phyloP scores from a whole-genome alignment of 306 rosid species.

The Prosopis cineraria region DNA sequence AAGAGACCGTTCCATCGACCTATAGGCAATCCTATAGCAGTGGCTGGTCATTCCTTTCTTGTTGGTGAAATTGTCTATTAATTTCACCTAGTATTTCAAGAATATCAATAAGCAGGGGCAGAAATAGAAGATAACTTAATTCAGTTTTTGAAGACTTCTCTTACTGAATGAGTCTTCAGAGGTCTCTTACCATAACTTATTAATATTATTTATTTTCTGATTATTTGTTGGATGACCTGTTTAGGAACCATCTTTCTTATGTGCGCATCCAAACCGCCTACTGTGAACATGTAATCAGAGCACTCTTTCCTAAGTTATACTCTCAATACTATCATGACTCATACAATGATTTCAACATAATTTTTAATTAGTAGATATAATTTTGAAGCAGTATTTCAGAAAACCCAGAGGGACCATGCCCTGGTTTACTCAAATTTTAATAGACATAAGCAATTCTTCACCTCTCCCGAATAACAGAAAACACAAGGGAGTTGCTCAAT shows the following conservation, averaged over 20 bases:
- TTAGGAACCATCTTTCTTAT: too few species aligned
- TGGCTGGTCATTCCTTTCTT: conserved; percentile 97
- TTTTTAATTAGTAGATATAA: too few species aligned
- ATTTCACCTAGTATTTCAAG: conserved; percentile 63
- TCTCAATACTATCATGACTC: too few species aligned
- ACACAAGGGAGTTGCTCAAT: neutral
- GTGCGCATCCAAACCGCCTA: too few species aligned
- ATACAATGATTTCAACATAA: neutral
- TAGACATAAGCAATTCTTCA: neutral
- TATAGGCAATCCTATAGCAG: conserved; percentile 90
- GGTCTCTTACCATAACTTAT: too few species aligned
- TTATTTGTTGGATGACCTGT: too few species aligned
- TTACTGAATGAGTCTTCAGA: too few species aligned
- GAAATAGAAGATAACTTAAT: neutral
- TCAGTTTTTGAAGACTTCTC: too few species aligned
- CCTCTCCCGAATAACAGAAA: neutral
- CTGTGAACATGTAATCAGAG: too few species aligned
- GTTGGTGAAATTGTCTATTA: conserved; percentile 97
- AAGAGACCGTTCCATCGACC: conserved; percentile 96
- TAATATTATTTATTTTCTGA: too few species aligned
- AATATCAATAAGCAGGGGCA: conserved; percentile 11
- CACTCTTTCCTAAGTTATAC: too few species aligned
- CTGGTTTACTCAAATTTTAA: neutral
- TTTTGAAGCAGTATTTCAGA: too few species aligned
- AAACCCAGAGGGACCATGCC: neutral